Percentiles rank a stretch among this genome's conserved stretches.
Conservation (phyloP, 2,329 filamentous ascomycete genomes). For the Talaromyces islandicus region DNA sequence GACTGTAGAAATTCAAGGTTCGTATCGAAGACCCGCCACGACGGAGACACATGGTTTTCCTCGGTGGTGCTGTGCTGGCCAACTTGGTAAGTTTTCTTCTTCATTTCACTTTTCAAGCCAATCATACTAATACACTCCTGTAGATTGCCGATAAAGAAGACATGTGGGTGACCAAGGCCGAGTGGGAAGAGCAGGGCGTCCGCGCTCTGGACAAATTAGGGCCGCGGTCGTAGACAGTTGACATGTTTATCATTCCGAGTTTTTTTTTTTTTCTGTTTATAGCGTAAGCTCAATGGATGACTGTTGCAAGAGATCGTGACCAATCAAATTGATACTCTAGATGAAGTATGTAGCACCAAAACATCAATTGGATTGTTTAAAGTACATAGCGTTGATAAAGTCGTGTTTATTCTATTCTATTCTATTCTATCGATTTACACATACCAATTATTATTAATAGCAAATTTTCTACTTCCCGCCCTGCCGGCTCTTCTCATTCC, state of each 20-base stretch:
- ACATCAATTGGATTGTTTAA: neutral
- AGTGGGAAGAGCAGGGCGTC: constrained; percentile 91
- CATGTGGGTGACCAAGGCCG: constrained; percentile 97
- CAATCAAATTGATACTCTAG: neutral
- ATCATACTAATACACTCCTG: neutral
- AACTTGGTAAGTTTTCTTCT: constrained; percentile 63
- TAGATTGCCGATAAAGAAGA: constrained; percentile 95
- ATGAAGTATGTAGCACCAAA: neutral
- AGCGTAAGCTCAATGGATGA: constrained; percentile 8
- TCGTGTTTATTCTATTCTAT: neutral
- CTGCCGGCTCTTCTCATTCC: constrained; percentile 32
- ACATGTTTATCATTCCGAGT: neutral
- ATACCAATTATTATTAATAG: neutral
- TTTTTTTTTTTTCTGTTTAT: constrained; percentile 3
- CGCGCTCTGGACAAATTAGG: constrained; percentile 87
- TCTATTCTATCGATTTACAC: neutral
- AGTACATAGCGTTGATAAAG: neutral
- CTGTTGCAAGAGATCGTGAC: neutral
- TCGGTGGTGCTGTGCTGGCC: constrained; percentile 90
- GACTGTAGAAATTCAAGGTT: constrained; percentile 86
- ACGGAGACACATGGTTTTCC: constrained; percentile 98
- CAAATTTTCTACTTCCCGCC: neutral
- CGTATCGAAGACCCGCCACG: constrained; percentile 96
- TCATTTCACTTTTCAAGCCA: neutral
- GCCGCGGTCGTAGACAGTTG: constrained; percentile 56